Evolutionary conservation across 1,139 yeast species (phyloP).

Genomic region (Pichia norvegensis): DNA sequence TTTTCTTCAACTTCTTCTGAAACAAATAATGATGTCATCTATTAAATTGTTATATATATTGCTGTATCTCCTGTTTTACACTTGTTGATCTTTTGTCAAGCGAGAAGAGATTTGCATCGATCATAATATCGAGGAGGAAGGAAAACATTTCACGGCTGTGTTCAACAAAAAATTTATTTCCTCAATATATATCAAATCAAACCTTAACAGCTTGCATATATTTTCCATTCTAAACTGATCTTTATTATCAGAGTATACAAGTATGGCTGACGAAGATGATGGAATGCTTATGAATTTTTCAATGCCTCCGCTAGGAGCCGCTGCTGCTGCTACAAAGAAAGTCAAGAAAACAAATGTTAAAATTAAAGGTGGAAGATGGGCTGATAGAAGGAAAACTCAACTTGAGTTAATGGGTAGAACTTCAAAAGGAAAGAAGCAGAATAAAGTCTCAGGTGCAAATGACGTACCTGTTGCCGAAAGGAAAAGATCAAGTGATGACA

Average conservation of each 20-base stretch:
- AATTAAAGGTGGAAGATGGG: slow-evolving; percentile 70
- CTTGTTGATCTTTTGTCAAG: not conserved
- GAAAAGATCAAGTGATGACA: slow-evolving; percentile 1
- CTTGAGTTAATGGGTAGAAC: slow-evolving; percentile 42
- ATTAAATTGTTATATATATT: not conserved
- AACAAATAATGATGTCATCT: slow-evolving; percentile 24
- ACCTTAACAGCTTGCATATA: no score
- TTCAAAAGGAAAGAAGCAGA: slow-evolving; percentile 8
- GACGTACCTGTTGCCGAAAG: slow-evolving; percentile 11
- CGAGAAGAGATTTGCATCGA: no score
- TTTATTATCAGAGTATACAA: no score
- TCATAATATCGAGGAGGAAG: no score
- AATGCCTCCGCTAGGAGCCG: slow-evolving; percentile 20
- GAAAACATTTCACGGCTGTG: not conserved
- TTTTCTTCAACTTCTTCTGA: slow-evolving; percentile 21
- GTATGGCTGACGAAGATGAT: slow-evolving; percentile 40
- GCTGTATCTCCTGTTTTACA: no score
- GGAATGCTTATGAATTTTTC: slow-evolving; percentile 63
- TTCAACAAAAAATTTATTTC: not conserved
- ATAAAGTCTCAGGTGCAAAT: slow-evolving; percentile 9
- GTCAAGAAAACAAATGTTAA: slow-evolving; percentile 28
- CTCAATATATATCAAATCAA: no score
- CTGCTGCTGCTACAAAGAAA: slow-evolving; percentile 13
- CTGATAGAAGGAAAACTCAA: slow-evolving; percentile 60
- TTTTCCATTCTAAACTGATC: no score